These are phyloP conservation scores for Amanita fuliginea DNA, from an alignment of 768 basidiomycete species.

Conservation along the genomic window DNA sequence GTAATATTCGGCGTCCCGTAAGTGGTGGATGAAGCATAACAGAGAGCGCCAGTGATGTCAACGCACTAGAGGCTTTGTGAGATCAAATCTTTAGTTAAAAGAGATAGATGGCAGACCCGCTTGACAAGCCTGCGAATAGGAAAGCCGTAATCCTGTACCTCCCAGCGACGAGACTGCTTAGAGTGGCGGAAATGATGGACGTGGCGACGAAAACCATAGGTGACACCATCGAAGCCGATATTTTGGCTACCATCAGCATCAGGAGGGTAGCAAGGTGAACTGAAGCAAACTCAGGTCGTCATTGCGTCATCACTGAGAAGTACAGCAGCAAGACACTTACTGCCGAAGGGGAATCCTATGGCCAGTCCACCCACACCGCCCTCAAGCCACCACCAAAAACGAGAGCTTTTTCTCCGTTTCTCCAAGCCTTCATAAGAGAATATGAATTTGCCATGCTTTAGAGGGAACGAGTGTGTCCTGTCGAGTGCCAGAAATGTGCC, in stretches of 20 bases:
- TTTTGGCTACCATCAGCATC: constrained; percentile 41
- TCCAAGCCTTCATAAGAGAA: constrained; percentile 22
- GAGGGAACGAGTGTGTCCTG: constrained; percentile 51
- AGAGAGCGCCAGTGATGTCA: constrained; percentile 38
- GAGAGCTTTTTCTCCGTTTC: constrained; percentile 17
- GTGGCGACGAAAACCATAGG: constrained; percentile 44
- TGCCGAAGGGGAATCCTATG: constrained; percentile 46
- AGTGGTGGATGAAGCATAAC: constrained; percentile 46
- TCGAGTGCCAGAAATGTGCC: constrained; percentile 67
- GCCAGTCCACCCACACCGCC: constrained; percentile 57
- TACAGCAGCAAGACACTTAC: constrained; percentile 23
- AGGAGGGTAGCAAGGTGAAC: constrained; percentile 55
- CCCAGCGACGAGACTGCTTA: constrained; percentile 38
- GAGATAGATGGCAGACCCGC: constrained; percentile 37
- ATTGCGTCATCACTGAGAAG: not conserved
- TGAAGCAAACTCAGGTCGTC: constrained; percentile 14
- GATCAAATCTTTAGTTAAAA: not conserved
- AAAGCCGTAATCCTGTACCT: constrained; percentile 45
- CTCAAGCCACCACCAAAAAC: constrained; percentile 30
- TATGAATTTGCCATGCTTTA: constrained; percentile 20
- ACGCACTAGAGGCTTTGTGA: constrained; percentile 18
- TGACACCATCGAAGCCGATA: constrained; percentile 31
- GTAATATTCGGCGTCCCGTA: constrained; percentile 33
- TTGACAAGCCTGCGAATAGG: constrained; percentile 34
- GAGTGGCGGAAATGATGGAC: constrained; percentile 43